Base-by-base conservation (phyloP, 345 rosid species). In the Populus nigra region DNA sequence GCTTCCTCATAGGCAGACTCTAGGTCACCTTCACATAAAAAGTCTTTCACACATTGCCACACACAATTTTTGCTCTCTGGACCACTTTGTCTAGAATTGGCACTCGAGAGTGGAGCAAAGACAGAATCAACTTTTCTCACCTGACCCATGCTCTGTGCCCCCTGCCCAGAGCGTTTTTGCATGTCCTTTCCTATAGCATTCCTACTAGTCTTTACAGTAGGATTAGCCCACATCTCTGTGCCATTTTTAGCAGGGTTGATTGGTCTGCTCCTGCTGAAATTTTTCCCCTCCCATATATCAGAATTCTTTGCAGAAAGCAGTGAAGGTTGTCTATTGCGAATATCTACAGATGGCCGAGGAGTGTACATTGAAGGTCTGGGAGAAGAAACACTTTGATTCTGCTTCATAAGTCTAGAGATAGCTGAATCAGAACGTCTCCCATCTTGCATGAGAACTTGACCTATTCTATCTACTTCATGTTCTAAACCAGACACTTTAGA, bases 1-100 rank as follows among this genome's bases (percentile, higher is more conserved):
- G 97, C 97, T 88, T 92, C 89, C 27, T 80, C 72, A 84, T 92
- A 95, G 59, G 97, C 96, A 85, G 97, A 91, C 65, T 95, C 94
- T 22, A 93, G 80, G 81, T 87, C 91, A 62, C 93, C 93, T 81
- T 91, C 89, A 78, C 86, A 84, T 18, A 90, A 82, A 82, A 87
- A 84, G 72, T 83, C 84, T 81, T 87, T 88, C 80, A 89, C 85
- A 73, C 81, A 81, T 76, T 88, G 88, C 90, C 97, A 86, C 71
- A 79, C 47, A 71, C 83, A 85, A 79, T 83, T 83, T 76, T 77
- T 87, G 71, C 71, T 74, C 68, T 82, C 86, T 69, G 77, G 57
- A 67, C 82, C 77, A 73, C 72, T 78, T 76, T 81, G 85, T 79
- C 88, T 81, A 17, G 81, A 76, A 82, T 77, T 83, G 47, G 82